Evolutionary conservation across 140 eudicot genomes (phyloP).

Genomic region (Artemisia princeps): DNA sequence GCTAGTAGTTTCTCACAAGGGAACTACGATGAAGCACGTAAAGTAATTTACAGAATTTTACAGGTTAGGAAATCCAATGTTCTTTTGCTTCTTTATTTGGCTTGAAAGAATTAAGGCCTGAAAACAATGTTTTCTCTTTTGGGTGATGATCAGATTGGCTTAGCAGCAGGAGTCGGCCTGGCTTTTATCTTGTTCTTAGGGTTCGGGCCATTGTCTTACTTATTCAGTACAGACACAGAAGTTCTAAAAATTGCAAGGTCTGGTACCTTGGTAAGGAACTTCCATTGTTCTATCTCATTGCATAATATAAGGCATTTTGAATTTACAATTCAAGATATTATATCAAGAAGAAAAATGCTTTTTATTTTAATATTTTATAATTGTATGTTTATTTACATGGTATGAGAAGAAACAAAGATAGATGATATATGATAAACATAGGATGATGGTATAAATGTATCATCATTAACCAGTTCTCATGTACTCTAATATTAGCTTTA

Average conservation of each 20-base stretch:
- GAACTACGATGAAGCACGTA: slow-evolving; percentile 64
- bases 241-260: slow-evolving; percentile 66
- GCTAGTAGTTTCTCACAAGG: slow-evolving; percentile 74
- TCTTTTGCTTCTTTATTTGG: slow-evolving; percentile 7
- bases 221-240: slow-evolving; percentile 65
- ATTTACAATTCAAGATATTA: background rate
- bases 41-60: slow-evolving; percentile 62
- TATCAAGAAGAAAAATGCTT: background rate
- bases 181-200: slow-evolving; percentile 51
- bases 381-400: background rate
- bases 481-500: background rate
- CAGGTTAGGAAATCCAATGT: slow-evolving; percentile 45
- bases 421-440: background rate
- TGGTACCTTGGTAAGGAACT: slow-evolving; percentile 73
- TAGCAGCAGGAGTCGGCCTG: slow-evolving; percentile 53
- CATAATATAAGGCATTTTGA: background rate
- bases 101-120: background rate
- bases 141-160: slow-evolving; percentile 50
- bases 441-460: background rate
- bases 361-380: background rate
- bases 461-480: background rate
- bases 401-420: background rate
- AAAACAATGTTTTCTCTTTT: background rate
- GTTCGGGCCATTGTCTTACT: slow-evolving; percentile 53
- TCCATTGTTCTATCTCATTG: background rate